Percentiles rank a stretch among this genome's conserved stretches.
These are phyloP conservation scores for Penicillium sp. DNA, from an alignment of 2,329 filamentous ascomycete species.

Conservation along the genomic window DNA sequence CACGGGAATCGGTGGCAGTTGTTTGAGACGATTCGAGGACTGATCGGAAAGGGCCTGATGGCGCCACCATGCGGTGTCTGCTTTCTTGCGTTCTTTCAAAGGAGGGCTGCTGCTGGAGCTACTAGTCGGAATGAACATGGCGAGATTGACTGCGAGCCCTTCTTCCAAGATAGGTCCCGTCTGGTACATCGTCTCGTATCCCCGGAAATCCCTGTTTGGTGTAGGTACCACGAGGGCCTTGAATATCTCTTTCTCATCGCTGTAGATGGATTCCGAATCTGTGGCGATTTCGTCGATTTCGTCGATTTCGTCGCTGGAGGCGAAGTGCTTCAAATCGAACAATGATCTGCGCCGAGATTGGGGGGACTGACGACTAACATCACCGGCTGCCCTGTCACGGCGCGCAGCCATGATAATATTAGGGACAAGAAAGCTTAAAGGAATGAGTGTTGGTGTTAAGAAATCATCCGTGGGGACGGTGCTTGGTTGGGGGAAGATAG, in stretches of 20 bases:
- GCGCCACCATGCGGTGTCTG: conserved; percentile 23
- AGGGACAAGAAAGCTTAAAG: not conserved
- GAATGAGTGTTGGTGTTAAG: not conserved
- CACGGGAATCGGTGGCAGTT: not conserved
- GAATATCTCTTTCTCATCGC: conserved; percentile 41
- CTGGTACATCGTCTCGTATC: conserved; percentile 5
- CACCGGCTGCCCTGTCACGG: not conserved
- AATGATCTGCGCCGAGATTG: conserved; percentile 9
- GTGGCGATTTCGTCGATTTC: not conserved
- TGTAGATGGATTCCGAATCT: conserved; percentile 31
- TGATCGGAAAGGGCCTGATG: conserved; percentile 18
- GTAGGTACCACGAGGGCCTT: conserved; percentile 38
- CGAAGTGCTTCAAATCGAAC: conserved; percentile 5
- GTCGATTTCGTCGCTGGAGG: conserved; percentile 4
- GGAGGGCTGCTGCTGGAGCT: conserved; percentile 14
- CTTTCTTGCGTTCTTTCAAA: conserved; percentile 1
- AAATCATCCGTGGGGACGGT: not conserved
- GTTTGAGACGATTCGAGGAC: not conserved
- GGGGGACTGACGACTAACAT: not conserved
- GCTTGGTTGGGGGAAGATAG: not conserved
- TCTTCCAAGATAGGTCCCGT: conserved; percentile 23
- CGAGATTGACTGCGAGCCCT: conserved; percentile 30
- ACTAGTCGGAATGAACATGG: conserved; percentile 27
- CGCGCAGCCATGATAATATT: conserved; percentile 11
- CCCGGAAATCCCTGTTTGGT: conserved; percentile 22